Conservation (phyloP, 2,329 filamentous ascomycete genomes). For the Diaporthe amygdali region DNA sequence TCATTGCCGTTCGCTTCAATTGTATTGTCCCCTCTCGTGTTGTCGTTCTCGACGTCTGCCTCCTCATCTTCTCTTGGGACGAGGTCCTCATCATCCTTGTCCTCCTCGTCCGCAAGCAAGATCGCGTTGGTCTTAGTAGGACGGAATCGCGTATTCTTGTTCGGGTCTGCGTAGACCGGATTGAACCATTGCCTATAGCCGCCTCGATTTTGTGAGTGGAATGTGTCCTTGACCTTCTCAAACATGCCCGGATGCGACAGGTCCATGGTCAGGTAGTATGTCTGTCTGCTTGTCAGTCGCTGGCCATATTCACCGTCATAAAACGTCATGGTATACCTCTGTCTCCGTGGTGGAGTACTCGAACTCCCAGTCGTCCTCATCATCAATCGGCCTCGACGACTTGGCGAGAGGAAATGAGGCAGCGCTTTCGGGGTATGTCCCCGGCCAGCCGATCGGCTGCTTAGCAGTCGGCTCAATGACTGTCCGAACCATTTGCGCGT, state of each 20-base stretch:
- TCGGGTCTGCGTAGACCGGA: conserved; percentile 30
- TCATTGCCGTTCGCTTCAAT: conserved; percentile 1
- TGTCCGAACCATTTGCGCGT: conserved; percentile 21
- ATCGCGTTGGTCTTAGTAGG: conserved; percentile 25
- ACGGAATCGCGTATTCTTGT: conserved; percentile 25
- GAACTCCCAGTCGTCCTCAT: conserved; percentile 70
- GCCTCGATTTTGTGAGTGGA: conserved; percentile 44
- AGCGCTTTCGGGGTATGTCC: conserved; percentile 14
- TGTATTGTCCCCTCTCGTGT: conserved; percentile 18
- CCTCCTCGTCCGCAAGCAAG: conserved; percentile 27
- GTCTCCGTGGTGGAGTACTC: conserved; percentile 69
- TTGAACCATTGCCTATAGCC: conserved; percentile 50
- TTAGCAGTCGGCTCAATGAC: conserved; percentile 15
- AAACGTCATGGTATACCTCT: conserved; percentile 49
- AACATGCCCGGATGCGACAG: conserved; percentile 66
- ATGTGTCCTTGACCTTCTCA: conserved; percentile 44
- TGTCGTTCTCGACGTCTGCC: conserved; percentile 26
- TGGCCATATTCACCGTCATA: too few relatives aligned
- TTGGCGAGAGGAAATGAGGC: conserved; percentile 17
- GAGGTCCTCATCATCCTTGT: conserved; percentile 26
- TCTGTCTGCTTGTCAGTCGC: conserved; percentile 46
- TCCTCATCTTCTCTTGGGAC: conserved; percentile 19
- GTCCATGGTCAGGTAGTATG: conserved; percentile 68
- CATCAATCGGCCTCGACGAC: conserved; percentile 32
- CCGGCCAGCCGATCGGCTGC: conserved; percentile 25